phyloP scores from a whole-genome alignment of 768 basidiomycete genomes.

The Calocybe cyanea region DNA sequence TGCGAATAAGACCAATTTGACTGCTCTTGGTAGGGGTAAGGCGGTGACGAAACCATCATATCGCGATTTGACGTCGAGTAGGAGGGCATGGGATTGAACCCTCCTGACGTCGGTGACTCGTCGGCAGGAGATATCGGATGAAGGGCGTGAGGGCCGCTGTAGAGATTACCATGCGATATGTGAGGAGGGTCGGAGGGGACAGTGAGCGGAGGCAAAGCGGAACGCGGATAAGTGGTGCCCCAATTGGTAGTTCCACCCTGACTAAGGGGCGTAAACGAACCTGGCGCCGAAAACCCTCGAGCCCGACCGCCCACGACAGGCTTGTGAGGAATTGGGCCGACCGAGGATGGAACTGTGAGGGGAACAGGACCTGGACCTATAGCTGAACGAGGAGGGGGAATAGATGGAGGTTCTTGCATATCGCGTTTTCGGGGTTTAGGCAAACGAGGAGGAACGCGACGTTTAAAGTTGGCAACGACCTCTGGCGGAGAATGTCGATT shows the following conservation, averaged over 20 bases:
- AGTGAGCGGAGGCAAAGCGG: constrained; percentile 74
- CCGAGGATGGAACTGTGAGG: constrained; percentile 56
- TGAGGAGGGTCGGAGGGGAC: constrained; percentile 75
- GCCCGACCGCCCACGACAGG: constrained; percentile 52
- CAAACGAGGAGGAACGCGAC: constrained; percentile 89
- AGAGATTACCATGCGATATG: constrained; percentile 54
- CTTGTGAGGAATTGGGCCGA: constrained; percentile 35
- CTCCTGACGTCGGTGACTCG: constrained; percentile 54
- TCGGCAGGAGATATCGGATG: constrained; percentile 70
- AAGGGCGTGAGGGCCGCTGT: constrained; percentile 56
- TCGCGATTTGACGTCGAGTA: constrained; percentile 41
- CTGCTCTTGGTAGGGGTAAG: constrained; percentile 66
- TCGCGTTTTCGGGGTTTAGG: constrained; percentile 86
- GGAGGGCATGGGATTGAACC: constrained; percentile 38
- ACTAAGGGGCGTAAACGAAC: constrained; percentile 70
- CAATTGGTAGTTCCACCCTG: constrained; percentile 56
- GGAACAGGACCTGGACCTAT: constrained; percentile 67
- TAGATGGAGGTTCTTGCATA: constrained; percentile 59
- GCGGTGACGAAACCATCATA: constrained; percentile 44
- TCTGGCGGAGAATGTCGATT: constrained; percentile 88
- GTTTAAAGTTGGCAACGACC: constrained; percentile 92
- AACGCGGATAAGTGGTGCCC: constrained; percentile 56
- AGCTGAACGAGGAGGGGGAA: constrained; percentile 75
- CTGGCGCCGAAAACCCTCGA: constrained; percentile 82
- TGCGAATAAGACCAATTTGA: constrained; percentile 49